phyloP scores from a whole-genome alignment of 495 filamentous ascomycete species.

The Neurospora sp. region DNA sequence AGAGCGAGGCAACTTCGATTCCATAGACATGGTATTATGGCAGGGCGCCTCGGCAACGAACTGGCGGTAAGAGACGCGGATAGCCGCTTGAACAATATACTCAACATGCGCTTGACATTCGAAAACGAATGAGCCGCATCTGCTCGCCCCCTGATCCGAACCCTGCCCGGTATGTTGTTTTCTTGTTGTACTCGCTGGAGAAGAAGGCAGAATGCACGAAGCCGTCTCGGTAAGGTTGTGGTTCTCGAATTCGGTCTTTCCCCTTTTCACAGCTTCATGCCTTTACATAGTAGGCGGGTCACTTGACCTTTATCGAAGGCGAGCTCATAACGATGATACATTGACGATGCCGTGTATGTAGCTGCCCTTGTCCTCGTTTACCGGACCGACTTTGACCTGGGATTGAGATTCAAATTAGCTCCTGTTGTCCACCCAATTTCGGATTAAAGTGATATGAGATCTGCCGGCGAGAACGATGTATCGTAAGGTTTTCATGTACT shows the following conservation, averaged over 20 bases:
- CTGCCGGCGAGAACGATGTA: background rate
- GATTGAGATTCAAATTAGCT: background rate
- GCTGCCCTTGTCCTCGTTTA: background rate
- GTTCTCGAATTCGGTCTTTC: background rate
- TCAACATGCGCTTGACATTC: background rate
- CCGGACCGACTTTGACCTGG: background rate
- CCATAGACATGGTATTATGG: background rate
- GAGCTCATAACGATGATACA: background rate
- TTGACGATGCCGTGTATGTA: background rate
- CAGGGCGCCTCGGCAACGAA: background rate
- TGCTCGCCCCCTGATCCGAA: background rate
- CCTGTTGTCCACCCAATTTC: background rate
- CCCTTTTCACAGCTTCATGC: background rate
- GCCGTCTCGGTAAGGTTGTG: background rate
- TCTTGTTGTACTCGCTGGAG: background rate
- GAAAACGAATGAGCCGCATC: background rate
- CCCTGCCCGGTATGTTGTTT: background rate
- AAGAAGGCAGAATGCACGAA: background rate
- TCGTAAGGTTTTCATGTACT: background rate
- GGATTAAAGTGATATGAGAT: background rate
- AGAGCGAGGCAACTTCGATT: background rate
- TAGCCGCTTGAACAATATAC: background rate
- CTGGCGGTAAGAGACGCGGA: background rate
- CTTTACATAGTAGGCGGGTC: background rate
- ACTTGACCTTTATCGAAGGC: background rate